phyloP scores from a whole-genome alignment of 2,329 filamentous ascomycete genomes.

The Fusarium verrucosum region DNA sequence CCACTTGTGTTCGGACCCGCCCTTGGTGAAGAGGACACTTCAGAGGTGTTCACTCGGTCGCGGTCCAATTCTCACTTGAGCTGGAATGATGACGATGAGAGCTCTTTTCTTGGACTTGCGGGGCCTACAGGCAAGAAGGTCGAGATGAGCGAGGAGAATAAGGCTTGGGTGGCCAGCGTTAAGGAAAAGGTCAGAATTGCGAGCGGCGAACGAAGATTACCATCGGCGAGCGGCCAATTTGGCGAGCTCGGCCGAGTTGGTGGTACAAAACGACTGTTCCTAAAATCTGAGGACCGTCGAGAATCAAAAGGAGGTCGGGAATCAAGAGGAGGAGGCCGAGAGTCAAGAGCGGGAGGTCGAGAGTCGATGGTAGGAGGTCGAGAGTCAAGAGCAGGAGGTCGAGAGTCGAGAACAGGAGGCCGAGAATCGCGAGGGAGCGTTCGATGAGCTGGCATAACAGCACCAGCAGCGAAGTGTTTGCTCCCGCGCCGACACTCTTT shows the following conservation, averaged over 20 bases:
- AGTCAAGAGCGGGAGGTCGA: slow-evolving; percentile 33
- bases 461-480: slow-evolving; percentile 14
- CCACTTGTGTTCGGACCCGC: slow-evolving; percentile 54
- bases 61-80: slow-evolving; percentile 63
- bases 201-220: slow-evolving; percentile 64
- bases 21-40: slow-evolving; percentile 53
- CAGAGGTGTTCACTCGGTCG: slow-evolving; percentile 57
- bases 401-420: slow-evolving; percentile 25
- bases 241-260: slow-evolving; percentile 77
- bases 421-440: slow-evolving; percentile 34
- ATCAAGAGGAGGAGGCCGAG: slow-evolving; percentile 19
- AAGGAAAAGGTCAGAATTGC: slow-evolving; percentile 80
- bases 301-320: slow-evolving; percentile 28
- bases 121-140: slow-evolving; percentile 73
- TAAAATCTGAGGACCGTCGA: slow-evolving; percentile 49
- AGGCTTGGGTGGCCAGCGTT: slow-evolving; percentile 84
- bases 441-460: slow-evolving; percentile 16
- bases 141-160: slow-evolving; percentile 75
- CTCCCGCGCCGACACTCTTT: slow-evolving; percentile 16
- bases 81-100: slow-evolving; percentile 69
- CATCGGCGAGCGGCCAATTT: slow-evolving; percentile 56
- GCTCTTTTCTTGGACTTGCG: slow-evolving; percentile 71
- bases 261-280: slow-evolving; percentile 75
- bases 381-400: slow-evolving; percentile 19
- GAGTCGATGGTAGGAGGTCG: too few relatives aligned